A percentile compares a stretch with the other conserved stretches of the same genome.
phyloP scores from a whole-genome alignment of 2,329 filamentous ascomycete genomes.

The Ilyonectria mors-panacis region DNA sequence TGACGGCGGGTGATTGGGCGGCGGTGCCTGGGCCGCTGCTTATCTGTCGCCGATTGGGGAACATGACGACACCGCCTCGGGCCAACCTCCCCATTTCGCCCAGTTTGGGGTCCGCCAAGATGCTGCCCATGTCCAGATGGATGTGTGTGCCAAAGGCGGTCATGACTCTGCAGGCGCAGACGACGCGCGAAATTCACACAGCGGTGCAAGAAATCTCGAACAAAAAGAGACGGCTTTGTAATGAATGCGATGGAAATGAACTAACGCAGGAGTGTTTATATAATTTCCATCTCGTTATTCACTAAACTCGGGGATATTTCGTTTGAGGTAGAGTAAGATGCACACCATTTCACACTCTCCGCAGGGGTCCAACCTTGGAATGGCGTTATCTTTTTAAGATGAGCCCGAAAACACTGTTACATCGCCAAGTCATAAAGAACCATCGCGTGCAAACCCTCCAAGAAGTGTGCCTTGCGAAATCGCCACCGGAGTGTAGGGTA shows the following conservation, averaged over 20 bases:
- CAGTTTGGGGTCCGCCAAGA: background rate
- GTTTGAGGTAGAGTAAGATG: background rate
- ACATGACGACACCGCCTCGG: slow-evolving; percentile 36
- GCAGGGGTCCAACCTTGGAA: background rate
- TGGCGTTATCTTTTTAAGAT: slow-evolving; percentile 17
- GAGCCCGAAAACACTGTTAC: background rate
- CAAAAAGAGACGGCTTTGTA: too few relatives aligned
- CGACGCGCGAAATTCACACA: too few relatives aligned
- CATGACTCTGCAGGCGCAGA: background rate
- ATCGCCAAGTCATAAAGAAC: too few relatives aligned
- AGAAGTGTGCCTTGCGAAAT: too few relatives aligned
- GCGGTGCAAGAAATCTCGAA: too few relatives aligned
- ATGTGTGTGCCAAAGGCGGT: background rate
- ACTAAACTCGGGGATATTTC: background rate
- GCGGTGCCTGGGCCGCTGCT: slow-evolving; percentile 31
- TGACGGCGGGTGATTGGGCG: slow-evolving; percentile 15
- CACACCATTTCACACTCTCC: background rate
- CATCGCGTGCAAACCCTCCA: too few relatives aligned
- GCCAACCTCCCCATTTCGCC: slow-evolving; percentile 17
- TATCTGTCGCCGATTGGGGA: slow-evolving; percentile 21
- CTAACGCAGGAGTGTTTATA: too few relatives aligned
- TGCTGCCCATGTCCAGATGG: background rate
- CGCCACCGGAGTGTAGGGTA: too few relatives aligned
- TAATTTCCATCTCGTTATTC: too few relatives aligned
- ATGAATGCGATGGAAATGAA: too few relatives aligned